A percentile compares a stretch with the other conserved stretches of the same genome.
These are phyloP conservation scores for Silene conica DNA, from an alignment of 148 eudicot genomes.

Conservation along the genomic window DNA sequence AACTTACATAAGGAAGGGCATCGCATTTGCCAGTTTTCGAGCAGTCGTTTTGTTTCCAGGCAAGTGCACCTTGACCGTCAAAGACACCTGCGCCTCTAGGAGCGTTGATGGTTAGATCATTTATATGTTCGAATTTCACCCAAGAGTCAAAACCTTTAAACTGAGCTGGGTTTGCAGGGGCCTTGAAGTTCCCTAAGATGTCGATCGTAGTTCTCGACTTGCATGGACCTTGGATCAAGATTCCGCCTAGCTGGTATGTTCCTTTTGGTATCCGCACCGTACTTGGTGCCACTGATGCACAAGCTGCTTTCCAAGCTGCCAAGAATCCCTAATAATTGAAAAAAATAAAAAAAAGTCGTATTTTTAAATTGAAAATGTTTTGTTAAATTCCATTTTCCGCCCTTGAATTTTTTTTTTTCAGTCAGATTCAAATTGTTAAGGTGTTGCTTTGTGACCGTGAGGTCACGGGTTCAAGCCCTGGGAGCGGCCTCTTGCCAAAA, in stretches of 20 bases:
- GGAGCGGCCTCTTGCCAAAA: too few relatives aligned
- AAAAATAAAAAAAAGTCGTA: background rate
- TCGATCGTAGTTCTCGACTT: slow-evolving; percentile 35
- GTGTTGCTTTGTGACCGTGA: too few relatives aligned
- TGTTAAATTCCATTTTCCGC: background rate
- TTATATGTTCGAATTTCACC: slow-evolving; percentile 36
- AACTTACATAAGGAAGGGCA: slow-evolving; percentile 46
- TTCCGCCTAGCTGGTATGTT: slow-evolving; percentile 20
- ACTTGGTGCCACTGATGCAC: slow-evolving; percentile 34
- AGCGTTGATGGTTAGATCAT: slow-evolving; percentile 35
- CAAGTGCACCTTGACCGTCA: slow-evolving; percentile 49
- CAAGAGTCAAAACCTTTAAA: slow-evolving; percentile 33
- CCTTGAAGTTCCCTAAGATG: slow-evolving; percentile 51
- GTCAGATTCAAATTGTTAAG: too few relatives aligned
- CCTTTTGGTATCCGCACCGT: slow-evolving; percentile 51
- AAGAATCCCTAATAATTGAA: slow-evolving; percentile 29
- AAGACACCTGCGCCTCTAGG: slow-evolving; percentile 32
- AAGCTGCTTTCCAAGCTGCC: slow-evolving; percentile 54
- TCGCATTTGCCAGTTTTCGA: slow-evolving; percentile 21
- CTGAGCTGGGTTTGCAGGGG: slow-evolving; percentile 32
- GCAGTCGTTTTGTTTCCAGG: slow-evolving; percentile 48
- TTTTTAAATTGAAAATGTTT: background rate
- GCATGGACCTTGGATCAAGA: slow-evolving; percentile 54
- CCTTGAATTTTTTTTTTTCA: too few relatives aligned
- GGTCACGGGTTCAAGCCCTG: too few relatives aligned